Conservation (phyloP, 306 rosid genomes). For the Fragaria vesca region DNA sequence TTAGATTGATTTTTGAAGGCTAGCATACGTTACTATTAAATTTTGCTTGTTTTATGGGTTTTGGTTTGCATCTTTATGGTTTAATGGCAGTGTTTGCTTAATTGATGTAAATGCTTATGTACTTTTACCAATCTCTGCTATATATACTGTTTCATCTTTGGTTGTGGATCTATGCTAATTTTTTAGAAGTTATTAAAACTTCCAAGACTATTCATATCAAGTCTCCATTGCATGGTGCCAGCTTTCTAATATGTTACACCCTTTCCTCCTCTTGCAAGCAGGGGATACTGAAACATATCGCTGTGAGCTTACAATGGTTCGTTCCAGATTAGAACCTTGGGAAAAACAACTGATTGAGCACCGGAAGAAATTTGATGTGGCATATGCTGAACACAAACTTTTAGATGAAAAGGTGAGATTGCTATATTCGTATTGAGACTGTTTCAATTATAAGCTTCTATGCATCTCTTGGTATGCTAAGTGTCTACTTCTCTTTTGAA, state of each 20-base stretch:
- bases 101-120: background rate
- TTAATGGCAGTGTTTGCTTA: background rate
- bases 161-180: background rate
- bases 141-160: background rate
- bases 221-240: background rate
- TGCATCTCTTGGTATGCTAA: background rate
- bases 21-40: too few species aligned
- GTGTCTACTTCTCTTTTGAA: background rate
- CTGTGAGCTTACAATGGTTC: constrained; percentile 71
- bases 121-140: background rate
- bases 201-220: background rate
- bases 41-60: too few species aligned
- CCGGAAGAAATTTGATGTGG: constrained; percentile 82
- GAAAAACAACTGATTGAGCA: constrained; percentile 81
- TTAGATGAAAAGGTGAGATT: constrained; percentile 70
- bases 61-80: too few species aligned
- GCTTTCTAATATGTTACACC: background rate
- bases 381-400: constrained; percentile 65
- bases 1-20: background rate
- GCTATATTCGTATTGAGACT: background rate
- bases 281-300: constrained; percentile 79
- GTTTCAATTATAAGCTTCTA: background rate
- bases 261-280: constrained; percentile 39
- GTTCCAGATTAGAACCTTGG: constrained; percentile 89
- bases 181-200: background rate